Conservation (phyloP, 1,284 basidiomycete species). For the Puccinia horiana region DNA sequence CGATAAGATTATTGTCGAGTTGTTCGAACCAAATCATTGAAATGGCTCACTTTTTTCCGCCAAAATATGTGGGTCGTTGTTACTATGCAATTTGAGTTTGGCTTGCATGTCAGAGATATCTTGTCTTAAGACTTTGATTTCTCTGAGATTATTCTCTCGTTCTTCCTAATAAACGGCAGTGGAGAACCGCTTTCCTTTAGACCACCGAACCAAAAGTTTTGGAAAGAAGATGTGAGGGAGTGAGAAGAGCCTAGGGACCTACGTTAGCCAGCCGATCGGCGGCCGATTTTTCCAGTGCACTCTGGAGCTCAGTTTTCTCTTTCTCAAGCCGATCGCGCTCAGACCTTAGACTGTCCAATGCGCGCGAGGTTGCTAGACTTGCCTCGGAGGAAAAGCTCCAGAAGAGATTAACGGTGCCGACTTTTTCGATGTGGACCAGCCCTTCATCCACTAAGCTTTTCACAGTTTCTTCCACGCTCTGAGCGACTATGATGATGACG, state of each 20-base stretch:
- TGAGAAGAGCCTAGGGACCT: not conserved
- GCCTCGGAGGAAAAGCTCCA: conserved; percentile 47
- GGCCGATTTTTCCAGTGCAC: not conserved
- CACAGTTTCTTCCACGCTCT: conserved; percentile 48
- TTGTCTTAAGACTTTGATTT: conserved; percentile 27
- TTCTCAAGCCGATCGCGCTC: conserved; percentile 20
- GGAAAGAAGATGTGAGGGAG: not conserved
- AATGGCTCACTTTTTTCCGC: conserved; percentile 36
- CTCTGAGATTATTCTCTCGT: conserved; percentile 19
- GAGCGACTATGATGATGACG: not conserved
- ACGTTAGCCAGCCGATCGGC: conserved; percentile 28
- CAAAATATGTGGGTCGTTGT: conserved; percentile 15
- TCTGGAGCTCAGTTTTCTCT: conserved; percentile 9
- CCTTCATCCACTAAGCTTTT: conserved; percentile 48
- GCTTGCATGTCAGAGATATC: conserved; percentile 22
- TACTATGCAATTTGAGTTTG: conserved; percentile 4
- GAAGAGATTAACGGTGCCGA: conserved; percentile 44
- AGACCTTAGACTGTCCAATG: not conserved
- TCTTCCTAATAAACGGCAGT: conserved; percentile 22
- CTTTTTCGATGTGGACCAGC: conserved; percentile 37
- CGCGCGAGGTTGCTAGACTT: not conserved
- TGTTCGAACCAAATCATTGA: not conserved
- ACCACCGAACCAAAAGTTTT: too few species aligned
- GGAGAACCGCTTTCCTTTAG: not conserved
- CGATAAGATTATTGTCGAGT: not conserved